Evolutionary conservation across 169 alveolate genomes (phyloP), one percentile per base, ranked within the genome.

Genomic region (Cryptosporidium viatorum): DNA sequence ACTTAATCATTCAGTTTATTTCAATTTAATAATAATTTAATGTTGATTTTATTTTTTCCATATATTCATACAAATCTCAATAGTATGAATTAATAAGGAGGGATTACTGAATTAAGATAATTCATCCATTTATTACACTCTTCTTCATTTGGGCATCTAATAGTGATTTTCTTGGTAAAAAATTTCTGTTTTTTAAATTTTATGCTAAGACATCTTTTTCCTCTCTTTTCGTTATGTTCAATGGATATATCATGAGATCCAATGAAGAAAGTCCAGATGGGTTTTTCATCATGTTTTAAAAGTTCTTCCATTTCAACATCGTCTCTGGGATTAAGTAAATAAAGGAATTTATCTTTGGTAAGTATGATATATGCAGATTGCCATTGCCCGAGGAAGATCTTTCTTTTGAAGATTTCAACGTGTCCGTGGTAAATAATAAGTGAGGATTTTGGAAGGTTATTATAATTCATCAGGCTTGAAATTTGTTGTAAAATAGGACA

Each of bases 301-400:
- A 74, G 58, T 4, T 74, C 86, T 21, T 74, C 86, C 86, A 74
- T 74, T 59, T 74, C 86, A 3, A 74, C 33, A 23, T 74, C 86
- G 33, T 74, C 86, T 37, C 43, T 74, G 7, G 86, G 68, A 9
- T 59, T 59, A 26, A 74, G 71, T 7, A 74, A 58, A 51, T 74
- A 74, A 59, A 74, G 70, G 33, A 55, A 74, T 59, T 37, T 74
- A 59, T 74, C 86, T 74, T 58, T 74, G n/a, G 86, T 74, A 16
- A 74, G 71, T 12, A 74, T 59, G 3, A 74, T 58, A 51, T 74
- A 74, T n/a, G 73, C 71, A 18, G 86, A 74, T n/a, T 55, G 71
- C 86, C 86, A 74, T 55, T 74, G 70, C 7, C 71, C 71, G 10
- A 74, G 68, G 37, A 74, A 52, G 9, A 74, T 16, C 12, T 41